A percentile compares a stretch with the other conserved stretches of the same genome.
phyloP scores from a whole-genome alignment of 2,329 filamentous ascomycete genomes.

The Cladophialophora chaetospira region DNA sequence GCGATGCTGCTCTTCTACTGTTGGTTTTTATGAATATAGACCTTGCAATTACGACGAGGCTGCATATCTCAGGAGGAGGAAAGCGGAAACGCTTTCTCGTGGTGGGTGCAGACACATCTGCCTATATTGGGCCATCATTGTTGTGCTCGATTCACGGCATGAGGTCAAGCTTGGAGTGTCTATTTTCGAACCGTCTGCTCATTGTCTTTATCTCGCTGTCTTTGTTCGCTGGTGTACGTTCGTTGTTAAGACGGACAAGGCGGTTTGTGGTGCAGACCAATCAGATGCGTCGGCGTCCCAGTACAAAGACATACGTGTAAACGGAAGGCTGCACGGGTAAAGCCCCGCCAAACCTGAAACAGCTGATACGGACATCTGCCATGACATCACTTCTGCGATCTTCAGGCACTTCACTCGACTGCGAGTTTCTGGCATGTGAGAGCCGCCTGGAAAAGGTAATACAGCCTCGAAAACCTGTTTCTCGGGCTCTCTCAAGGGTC shows the following conservation, averaged over 20 bases:
- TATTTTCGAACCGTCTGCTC: background rate
- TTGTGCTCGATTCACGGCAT: background rate
- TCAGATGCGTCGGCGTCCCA: background rate
- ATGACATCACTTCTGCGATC: constrained; percentile 11
- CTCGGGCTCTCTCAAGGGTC: no score
- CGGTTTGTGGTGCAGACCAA: background rate
- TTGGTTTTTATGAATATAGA: background rate
- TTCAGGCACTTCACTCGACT: constrained; percentile 3
- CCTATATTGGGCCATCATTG: background rate
- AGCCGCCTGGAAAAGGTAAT: constrained; percentile 3
- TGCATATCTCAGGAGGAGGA: background rate
- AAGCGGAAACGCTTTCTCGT: background rate
- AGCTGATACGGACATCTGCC: background rate
- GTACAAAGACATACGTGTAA: background rate
- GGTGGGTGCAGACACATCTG: background rate
- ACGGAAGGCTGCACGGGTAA: background rate
- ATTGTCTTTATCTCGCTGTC: background rate
- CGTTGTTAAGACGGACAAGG: background rate
- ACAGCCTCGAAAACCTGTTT: constrained; percentile 6
- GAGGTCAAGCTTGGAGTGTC: background rate
- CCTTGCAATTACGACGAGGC: background rate
- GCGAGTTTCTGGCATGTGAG: background rate
- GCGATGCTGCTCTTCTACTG: background rate
- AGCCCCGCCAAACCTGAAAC: background rate
- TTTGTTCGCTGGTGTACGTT: background rate